Conservation (phyloP, 495 filamentous ascomycete species). For the Talaromyces adpressus region DNA sequence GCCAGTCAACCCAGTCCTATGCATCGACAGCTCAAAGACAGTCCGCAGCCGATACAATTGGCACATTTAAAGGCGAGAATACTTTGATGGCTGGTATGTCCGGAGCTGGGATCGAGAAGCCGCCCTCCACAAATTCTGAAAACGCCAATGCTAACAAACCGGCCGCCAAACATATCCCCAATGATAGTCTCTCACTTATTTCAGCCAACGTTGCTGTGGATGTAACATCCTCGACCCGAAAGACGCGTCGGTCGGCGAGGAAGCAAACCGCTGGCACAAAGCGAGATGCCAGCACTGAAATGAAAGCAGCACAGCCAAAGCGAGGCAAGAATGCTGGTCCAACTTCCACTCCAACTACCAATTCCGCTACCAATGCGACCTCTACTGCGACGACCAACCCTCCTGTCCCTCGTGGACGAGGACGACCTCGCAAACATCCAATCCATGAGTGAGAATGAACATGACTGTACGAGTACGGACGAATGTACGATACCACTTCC, state of each 20-base stretch:
- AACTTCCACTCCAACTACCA: neutral
- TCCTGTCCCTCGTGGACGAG: neutral
- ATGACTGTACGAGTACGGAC: neutral
- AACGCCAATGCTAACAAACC: neutral
- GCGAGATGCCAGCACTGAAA: neutral
- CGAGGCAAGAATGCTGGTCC: neutral
- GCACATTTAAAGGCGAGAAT: no score
- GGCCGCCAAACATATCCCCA: neutral
- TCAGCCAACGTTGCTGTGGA: neutral
- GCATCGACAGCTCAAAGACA: neutral
- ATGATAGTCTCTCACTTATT: neutral
- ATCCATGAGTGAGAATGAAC: neutral
- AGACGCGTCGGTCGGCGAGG: neutral
- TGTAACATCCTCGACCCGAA: neutral
- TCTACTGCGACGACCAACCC: neutral
- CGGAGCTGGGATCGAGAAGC: neutral
- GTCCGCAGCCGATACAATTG: no score
- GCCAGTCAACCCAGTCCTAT: neutral
- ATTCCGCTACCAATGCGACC: neutral
- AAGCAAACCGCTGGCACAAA: neutral
- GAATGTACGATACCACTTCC: neutral
- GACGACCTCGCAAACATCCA: neutral
- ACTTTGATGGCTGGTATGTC: no score
- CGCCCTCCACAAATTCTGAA: neutral
- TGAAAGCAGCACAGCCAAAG: neutral